Evolutionary conservation across 2,329 filamentous ascomycete genomes (phyloP).

Genomic region (Diplodia intermedia): DNA sequence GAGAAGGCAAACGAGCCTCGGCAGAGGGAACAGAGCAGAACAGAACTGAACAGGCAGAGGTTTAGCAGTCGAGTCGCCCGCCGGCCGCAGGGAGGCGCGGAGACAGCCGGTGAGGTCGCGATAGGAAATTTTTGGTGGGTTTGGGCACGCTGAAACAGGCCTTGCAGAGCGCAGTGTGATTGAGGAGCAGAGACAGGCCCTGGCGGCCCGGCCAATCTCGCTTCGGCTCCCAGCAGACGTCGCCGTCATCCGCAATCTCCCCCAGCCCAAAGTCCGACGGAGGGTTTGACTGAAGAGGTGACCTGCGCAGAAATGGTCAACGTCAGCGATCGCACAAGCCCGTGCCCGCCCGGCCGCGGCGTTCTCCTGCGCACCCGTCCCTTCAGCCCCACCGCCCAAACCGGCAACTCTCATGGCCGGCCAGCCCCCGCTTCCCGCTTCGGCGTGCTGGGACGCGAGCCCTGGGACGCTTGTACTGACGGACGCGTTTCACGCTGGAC

Average conservation of each 20-base stretch:
- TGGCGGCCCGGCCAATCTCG: slow-evolving; percentile 32
- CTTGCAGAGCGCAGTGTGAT: slow-evolving; percentile 29
- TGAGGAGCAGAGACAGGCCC: slow-evolving; percentile 28
- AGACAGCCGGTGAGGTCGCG: slow-evolving; percentile 9
- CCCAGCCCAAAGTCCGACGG: slow-evolving; percentile 29
- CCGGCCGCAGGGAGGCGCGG: background rate
- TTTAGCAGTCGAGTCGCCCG: background rate
- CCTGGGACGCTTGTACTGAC: slow-evolving; percentile 23
- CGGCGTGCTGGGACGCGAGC: slow-evolving; percentile 29
- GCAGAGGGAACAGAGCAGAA: background rate
- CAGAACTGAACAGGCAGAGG: slow-evolving; percentile 8
- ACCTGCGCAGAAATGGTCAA: slow-evolving; percentile 24
- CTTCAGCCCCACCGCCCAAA: slow-evolving; percentile 14
- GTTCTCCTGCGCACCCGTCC: slow-evolving; percentile 5
- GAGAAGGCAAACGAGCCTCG: background rate
- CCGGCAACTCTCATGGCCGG: slow-evolving; percentile 15
- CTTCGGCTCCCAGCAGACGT: slow-evolving; percentile 20
- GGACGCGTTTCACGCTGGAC: slow-evolving; percentile 28
- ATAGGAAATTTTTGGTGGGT: slow-evolving; percentile 22
- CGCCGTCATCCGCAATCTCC: slow-evolving; percentile 31
- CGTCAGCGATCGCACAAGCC: slow-evolving; percentile 26
- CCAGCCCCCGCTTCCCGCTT: slow-evolving; percentile 27
- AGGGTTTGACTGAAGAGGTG: slow-evolving; percentile 5
- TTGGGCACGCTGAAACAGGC: slow-evolving; percentile 27
- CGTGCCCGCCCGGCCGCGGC: slow-evolving; percentile 3